Conservation (phyloP, 148 eudicot genomes). For the Dianthus caryophyllus region DNA sequence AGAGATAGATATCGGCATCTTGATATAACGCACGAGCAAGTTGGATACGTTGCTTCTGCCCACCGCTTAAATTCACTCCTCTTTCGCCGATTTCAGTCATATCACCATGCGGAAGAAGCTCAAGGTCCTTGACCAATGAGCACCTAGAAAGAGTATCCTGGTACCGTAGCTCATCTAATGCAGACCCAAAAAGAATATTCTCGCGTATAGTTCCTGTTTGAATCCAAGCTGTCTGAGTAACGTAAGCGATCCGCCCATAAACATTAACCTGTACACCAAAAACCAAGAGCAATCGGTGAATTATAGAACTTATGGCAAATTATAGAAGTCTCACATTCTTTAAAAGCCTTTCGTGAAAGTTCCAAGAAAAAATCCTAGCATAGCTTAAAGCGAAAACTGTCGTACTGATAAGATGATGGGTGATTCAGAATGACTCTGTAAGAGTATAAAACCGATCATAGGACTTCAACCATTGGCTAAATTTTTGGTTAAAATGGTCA, state of each 20-base stretch:
- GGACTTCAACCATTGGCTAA: too few species aligned
- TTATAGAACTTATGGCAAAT: too few species aligned
- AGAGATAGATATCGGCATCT: slow-evolving; percentile 78
- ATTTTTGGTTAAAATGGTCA: too few species aligned
- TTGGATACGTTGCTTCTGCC: slow-evolving; percentile 90
- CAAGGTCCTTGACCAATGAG: slow-evolving; percentile 76
- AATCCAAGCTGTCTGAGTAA: slow-evolving; percentile 96
- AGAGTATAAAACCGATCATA: too few species aligned
- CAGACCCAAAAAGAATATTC: slow-evolving; percentile 74
- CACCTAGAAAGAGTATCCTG: slow-evolving; percentile 72
- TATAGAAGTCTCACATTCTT: too few species aligned
- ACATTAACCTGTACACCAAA: slow-evolving; percentile 52
- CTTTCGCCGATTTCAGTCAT: slow-evolving; percentile 96
- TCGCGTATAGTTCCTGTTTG: slow-evolving; percentile 91
- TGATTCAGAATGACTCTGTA: too few species aligned
- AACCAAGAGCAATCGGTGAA: background rate
- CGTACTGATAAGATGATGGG: too few species aligned
- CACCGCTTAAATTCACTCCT: slow-evolving; percentile 95
- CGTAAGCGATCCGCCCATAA: slow-evolving; percentile 72
- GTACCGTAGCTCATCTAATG: slow-evolving; percentile 54
- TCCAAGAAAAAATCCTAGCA: too few species aligned
- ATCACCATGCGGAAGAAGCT: slow-evolving; percentile 77
- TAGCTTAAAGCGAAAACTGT: too few species aligned
- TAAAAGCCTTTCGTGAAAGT: too few species aligned
- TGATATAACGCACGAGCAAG: slow-evolving; percentile 96